Evolutionary conservation across 495 filamentous ascomycete species (phyloP).

Genomic region (Penicillium psychrofluorescens): DNA sequence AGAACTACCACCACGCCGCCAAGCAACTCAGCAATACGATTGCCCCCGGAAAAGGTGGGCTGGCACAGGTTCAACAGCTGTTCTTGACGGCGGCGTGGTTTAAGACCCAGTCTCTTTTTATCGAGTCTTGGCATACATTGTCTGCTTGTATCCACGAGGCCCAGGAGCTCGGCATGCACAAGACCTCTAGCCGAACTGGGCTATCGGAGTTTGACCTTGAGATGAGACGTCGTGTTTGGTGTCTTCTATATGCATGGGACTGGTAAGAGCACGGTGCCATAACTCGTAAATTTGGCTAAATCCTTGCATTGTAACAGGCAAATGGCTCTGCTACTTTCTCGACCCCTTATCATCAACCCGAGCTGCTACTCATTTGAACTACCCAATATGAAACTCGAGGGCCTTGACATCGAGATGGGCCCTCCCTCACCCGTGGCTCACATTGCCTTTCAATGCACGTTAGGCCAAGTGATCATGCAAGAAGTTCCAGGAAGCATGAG

Average conservation of each 20-base stretch:
- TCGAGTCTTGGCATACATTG: slow-evolving; percentile 45
- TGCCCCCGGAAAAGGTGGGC: slow-evolving; percentile 35
- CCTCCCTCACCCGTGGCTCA: slow-evolving; percentile 17
- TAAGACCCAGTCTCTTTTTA: slow-evolving; percentile 45
- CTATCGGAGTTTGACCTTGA: slow-evolving; percentile 36
- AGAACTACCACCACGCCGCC: slow-evolving; percentile 34
- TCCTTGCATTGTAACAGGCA: slow-evolving; percentile 12
- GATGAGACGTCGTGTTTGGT: slow-evolving; percentile 31
- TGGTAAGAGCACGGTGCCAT: slow-evolving; percentile 12
- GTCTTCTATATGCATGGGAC: slow-evolving; percentile 31
- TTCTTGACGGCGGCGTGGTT: slow-evolving; percentile 45
- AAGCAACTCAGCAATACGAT: slow-evolving; percentile 39
- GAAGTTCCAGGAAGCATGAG: slow-evolving; percentile 6
- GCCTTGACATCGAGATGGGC: slow-evolving; percentile 1
- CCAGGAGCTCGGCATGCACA: slow-evolving; percentile 46
- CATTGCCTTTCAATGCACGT: slow-evolving; percentile 14
- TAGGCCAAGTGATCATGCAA: slow-evolving; percentile 12
- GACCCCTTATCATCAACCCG: slow-evolving; percentile 20
- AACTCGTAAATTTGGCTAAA: neutral
- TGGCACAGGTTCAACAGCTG: slow-evolving; percentile 44
- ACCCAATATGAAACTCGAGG: slow-evolving; percentile 18
- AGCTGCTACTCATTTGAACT: slow-evolving; percentile 12
- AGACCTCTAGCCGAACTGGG: slow-evolving; percentile 21
- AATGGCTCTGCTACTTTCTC: slow-evolving; percentile 22
- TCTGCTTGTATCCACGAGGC: slow-evolving; percentile 39